phyloP scores from a whole-genome alignment of 1,284 basidiomycete genomes.

The Baeospora myosura region DNA sequence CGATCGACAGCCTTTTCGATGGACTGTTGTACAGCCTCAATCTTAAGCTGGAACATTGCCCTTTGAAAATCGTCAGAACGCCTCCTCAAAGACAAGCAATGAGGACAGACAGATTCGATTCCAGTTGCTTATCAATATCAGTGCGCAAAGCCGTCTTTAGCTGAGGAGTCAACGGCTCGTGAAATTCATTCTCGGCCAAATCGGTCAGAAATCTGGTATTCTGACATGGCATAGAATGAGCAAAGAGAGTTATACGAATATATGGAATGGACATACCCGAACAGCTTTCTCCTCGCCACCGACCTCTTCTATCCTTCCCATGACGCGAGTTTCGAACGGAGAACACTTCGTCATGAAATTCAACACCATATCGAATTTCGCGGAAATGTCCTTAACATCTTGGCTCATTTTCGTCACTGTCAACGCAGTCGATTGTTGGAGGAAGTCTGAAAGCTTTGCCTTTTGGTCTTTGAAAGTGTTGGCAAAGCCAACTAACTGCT shows the following conservation, averaged over 20 bases:
- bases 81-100: neutral
- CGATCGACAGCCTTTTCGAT: constrained; percentile 18
- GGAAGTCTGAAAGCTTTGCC: constrained; percentile 14
- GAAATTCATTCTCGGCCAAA: constrained; percentile 14
- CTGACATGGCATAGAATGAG: too few species aligned
- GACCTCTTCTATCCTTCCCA: constrained; percentile 10
- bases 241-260: neutral
- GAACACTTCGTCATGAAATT: constrained; percentile 9
- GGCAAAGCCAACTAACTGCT: constrained; percentile 15
- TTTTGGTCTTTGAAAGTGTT: constrained; percentile 16
- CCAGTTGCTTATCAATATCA: constrained; percentile 16
- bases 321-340: constrained; percentile 15
- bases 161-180: constrained; percentile 11
- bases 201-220: constrained; percentile 14
- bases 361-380: constrained; percentile 14
- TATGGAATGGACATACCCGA: constrained; percentile 10
- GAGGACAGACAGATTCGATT: constrained; percentile 13
- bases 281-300: constrained; percentile 19
- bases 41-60: constrained; percentile 16
- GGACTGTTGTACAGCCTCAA: constrained; percentile 16
- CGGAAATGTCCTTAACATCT: constrained; percentile 9
- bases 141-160: constrained; percentile 11
- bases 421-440: constrained; percentile 16
- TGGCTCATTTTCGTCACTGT: constrained; percentile 13
- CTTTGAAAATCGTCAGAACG: constrained; percentile 10